phyloP scores from a whole-genome alignment of 306 rosid species.

The Mimosa pudica region DNA sequence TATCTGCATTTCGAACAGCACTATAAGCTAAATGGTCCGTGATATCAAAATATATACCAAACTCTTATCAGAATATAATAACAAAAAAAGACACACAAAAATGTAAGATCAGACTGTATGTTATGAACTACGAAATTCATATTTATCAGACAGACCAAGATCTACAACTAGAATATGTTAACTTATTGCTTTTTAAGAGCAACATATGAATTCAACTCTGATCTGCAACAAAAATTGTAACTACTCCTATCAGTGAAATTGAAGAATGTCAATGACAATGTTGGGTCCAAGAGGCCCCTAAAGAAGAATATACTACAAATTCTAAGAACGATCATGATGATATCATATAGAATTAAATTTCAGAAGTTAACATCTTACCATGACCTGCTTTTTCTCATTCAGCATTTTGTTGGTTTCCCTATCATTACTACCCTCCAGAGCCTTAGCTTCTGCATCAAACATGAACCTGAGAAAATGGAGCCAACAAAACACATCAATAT shows the following conservation, averaged over 20 bases:
- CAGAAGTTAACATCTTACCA: constrained; percentile 54
- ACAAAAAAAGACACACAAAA: constrained; percentile 8
- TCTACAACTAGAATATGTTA: neutral
- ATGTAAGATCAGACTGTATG: neutral
- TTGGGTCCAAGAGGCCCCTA: neutral
- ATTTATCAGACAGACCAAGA: constrained; percentile 19
- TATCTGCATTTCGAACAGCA: constrained; percentile 47
- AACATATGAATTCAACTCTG: constrained; percentile 94
- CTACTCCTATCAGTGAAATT: constrained; percentile 30
- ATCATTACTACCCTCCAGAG: constrained; percentile 64
- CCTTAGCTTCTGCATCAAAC: constrained; percentile 79
- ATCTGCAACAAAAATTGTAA: constrained; percentile 62
- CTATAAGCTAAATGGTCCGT: constrained; percentile 5
- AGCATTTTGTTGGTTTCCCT: constrained; percentile 77
- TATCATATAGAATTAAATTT: neutral
- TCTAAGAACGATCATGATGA: neutral
- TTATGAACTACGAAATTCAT: constrained; percentile 5
- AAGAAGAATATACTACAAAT: constrained; percentile 1
- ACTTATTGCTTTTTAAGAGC: constrained; percentile 96
- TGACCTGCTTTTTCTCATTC: constrained; percentile 86
- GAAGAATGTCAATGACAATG: neutral
- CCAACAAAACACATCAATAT: constrained; percentile 19
- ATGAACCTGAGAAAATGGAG: constrained; percentile 68
- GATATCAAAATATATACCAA: constrained; percentile 20
- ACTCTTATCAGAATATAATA: constrained; percentile 10